Percentiles rank a stretch among this genome's conserved stretches.
Evolutionary conservation across 2,329 filamentous ascomycete genomes (phyloP).

Genomic region (Fusarium sp.): DNA sequence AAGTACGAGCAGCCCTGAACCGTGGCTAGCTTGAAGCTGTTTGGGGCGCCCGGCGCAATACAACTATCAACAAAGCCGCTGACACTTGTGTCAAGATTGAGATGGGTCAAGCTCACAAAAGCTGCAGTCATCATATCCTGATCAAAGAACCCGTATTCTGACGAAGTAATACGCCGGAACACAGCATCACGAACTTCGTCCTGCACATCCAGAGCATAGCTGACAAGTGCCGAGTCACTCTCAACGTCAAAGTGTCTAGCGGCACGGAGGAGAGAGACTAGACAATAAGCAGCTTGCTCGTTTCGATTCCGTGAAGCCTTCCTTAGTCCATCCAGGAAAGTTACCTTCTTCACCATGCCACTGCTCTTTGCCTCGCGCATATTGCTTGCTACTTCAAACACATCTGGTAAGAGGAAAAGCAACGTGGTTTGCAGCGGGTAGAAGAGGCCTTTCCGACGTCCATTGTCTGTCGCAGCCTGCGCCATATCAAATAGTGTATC

Average conservation of each 20-base stretch:
- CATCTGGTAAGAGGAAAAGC: constrained; percentile 74
- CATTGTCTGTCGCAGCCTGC: constrained; percentile 70
- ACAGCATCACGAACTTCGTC: constrained; percentile 76
- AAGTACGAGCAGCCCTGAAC: constrained; percentile 75
- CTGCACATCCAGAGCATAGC: constrained; percentile 77
- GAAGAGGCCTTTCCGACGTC: constrained; percentile 66
- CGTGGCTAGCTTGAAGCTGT: constrained; percentile 72
- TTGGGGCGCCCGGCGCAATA: constrained; percentile 68
- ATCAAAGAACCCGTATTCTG: constrained; percentile 67
- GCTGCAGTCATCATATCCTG: constrained; percentile 75
- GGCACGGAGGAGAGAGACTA: constrained; percentile 72
- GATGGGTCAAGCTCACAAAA: constrained; percentile 73
- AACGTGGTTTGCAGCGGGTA: constrained; percentile 74
- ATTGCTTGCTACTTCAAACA: constrained; percentile 78
- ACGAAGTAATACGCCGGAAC: constrained; percentile 66
- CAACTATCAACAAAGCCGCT: constrained; percentile 70
- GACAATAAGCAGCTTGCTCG: constrained; percentile 75
- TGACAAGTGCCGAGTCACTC: constrained; percentile 73
- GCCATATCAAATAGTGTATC: constrained; percentile 80
- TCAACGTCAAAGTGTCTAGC: constrained; percentile 74
- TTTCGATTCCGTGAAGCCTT: constrained; percentile 75
- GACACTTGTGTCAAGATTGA: constrained; percentile 71
- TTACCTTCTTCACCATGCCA: constrained; percentile 74
- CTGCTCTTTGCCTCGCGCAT: constrained; percentile 73
- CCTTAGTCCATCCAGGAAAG: constrained; percentile 72